A percentile compares a stretch with the other conserved stretches of the same genome.
phyloP scores from a whole-genome alignment of 352 stramenopile species.

The Aphanomyces astaci region DNA sequence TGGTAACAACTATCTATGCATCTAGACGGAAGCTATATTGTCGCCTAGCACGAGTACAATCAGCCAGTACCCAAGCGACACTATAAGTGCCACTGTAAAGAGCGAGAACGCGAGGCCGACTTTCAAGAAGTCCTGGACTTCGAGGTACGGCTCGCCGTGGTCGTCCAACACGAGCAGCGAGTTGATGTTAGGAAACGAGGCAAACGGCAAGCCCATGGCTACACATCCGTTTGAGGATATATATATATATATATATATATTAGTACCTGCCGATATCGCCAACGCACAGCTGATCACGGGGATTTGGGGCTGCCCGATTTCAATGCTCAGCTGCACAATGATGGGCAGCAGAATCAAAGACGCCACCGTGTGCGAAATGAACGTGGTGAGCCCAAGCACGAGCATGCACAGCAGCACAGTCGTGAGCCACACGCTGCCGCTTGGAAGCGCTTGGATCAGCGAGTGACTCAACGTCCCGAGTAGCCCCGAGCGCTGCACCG shows the following conservation, averaged over 20 bases:
- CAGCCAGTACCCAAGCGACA: slow-evolving; percentile 76
- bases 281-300: slow-evolving; percentile 78
- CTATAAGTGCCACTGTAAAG: slow-evolving; percentile 75
- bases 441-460: slow-evolving; percentile 69
- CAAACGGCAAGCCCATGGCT: slow-evolving; percentile 88
- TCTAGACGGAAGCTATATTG: slow-evolving; percentile 32
- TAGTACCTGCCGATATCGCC: slow-evolving; percentile 76
- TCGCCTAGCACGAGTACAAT: slow-evolving; percentile 77
- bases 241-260: not conserved
- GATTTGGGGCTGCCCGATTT: slow-evolving; percentile 80
- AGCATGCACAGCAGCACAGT: slow-evolving; percentile 80
- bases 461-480: slow-evolving; percentile 76
- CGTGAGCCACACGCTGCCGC: slow-evolving; percentile 78
- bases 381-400: slow-evolving; percentile 85
- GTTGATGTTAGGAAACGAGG: slow-evolving; percentile 90
- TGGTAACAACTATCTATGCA: no score
- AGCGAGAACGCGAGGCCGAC: slow-evolving; percentile 81
- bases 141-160: slow-evolving; percentile 77
- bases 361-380: slow-evolving; percentile 89
- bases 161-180: slow-evolving; percentile 86
- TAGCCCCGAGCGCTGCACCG: slow-evolving; percentile 73
- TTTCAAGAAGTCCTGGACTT: slow-evolving; percentile 81
- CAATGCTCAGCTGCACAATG: slow-evolving; percentile 84
- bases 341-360: slow-evolving; percentile 89
- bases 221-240: slow-evolving; percentile 1